Evolutionary conservation across 805 yeast genomes (phyloP), one percentile per base, ranked within the genome.

Genomic region (Ogataea minuta): DNA sequence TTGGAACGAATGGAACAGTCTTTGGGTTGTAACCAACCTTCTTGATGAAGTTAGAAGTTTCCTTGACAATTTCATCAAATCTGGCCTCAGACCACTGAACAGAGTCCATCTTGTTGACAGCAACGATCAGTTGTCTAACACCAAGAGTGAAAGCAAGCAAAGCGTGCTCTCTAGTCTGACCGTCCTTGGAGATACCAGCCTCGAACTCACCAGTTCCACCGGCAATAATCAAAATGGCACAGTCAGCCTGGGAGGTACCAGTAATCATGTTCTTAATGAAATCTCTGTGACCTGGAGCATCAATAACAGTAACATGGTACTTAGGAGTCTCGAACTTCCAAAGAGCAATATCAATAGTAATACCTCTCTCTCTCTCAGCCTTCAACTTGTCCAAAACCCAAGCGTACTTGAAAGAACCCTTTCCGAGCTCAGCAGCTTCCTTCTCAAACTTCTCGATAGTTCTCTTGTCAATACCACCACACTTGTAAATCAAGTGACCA

Each of bases 381-480:
- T 85, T 84, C 60, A 88, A 77, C 73, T 87, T 87, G 79, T 88
- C 96, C 71, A 88, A 79, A 61, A 88, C 95, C 96, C 96, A 87
- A 63, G 96, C 96, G 84, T 87, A 84, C 76, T 88, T 87, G 88
- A 88, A 89, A 66, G 96, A 88, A 74, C 95, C 93, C 81, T 86
- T 87, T 66, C 95, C 95, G 69, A 84, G 84, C 74, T 88, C 95
- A 66, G 93, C 95, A 66, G 96, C 96, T 76, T 89, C 96, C 81
- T 88, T 84, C 78, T 87, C 95, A 76, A 87, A 87, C 87, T 88
- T 88, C 81, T 89, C 96, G 68, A 88, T 88, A 71, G 96, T 89
- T 81, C 96, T 85, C 87, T 88, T 89, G 79, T 89, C 96, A 65
- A 87, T 87, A 84, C 95, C 96, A 85, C 97, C 96, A 80, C 96